Conservation (phyloP, 345 rosid genomes). For the Tarenaya hassleriana region DNA sequence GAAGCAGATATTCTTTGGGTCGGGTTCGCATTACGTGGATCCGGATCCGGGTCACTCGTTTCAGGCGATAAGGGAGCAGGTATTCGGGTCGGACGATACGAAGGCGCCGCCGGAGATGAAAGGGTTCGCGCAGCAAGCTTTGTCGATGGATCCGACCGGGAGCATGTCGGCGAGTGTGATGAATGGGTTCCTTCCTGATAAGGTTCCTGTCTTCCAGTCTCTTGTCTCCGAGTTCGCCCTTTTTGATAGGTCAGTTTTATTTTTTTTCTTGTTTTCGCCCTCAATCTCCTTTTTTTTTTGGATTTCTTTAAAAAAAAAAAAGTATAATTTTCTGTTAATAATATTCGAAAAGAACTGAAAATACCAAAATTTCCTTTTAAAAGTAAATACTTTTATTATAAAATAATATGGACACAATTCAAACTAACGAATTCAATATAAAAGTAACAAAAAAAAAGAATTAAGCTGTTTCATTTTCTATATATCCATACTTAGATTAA, state of each 20-base stretch:
- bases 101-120: constrained; percentile 69
- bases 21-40: constrained; percentile 65
- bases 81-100: constrained; percentile 67
- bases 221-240: constrained; percentile 86
- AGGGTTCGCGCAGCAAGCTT: constrained; percentile 82
- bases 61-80: constrained; percentile 82
- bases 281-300: not conserved
- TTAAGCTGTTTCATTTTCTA: no score
- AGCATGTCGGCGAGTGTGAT: constrained; percentile 62
- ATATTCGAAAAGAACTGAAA: no score
- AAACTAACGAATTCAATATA: no score
- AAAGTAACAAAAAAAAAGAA: no score
- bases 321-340: not conserved
- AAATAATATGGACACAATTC: no score
- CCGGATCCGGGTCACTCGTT: constrained; percentile 98
- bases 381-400: not conserved
- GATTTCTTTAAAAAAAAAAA: not conserved
- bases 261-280: not conserved
- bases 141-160: constrained; percentile 45
- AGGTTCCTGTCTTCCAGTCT: constrained; percentile 62
- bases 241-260: constrained; percentile 56
- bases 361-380: no score
- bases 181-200: constrained; percentile 74
- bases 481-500: no score
- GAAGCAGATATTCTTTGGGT: constrained; percentile 32